Base-by-base conservation (phyloP, 169 alveolate species). In the Besnoitia besnoiti region DNA sequence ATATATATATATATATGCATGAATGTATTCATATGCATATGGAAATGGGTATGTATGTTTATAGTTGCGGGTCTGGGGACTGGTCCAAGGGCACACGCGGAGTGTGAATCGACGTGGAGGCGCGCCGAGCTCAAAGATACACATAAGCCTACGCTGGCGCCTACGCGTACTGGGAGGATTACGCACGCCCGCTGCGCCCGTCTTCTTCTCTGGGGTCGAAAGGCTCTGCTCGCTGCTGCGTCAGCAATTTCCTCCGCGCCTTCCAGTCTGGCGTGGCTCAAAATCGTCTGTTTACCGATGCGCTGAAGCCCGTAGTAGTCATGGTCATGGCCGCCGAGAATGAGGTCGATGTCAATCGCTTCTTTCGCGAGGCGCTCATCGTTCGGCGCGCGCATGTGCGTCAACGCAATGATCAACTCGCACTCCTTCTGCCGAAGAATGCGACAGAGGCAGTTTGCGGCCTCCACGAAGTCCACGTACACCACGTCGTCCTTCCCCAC, bases 281-380 rank as follows among this genome's bases (percentile, higher is more conserved):
- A 49, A 7, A 16, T 49, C 59, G 59, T 7, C 59, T n/a, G n/a
- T 90, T 21, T 33, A 89, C 96, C 96, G 62, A 94, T 85, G 61
- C 92, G 91, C 44, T 94, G 93, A 62, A 87, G 50, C 27, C 94
- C 96, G 91, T 89, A 96, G 91, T 94, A 96, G 51, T 92, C 95
- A 76, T 98, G 99, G 89, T 98, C 99, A 91, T 98, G 99, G 1
- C 99, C 99, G 40, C 99, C 99, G n/a, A 98, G 91, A 62, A 98
- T 95, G 46, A 98, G 82, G 92, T 98, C 99, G 33, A 97, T 90
- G 46, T 95, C 97, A n/a, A 92, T 94, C 7, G 96, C 97, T 89
- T 95, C 92, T 82, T 94, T 55, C 30, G 97, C 98, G 42, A 98
- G 95, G 16, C 93, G 93, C 76, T 93, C 96, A 79, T 97, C 99